phyloP scores from a whole-genome alignment of 805 yeast genomes.

The Candida koratica region DNA sequence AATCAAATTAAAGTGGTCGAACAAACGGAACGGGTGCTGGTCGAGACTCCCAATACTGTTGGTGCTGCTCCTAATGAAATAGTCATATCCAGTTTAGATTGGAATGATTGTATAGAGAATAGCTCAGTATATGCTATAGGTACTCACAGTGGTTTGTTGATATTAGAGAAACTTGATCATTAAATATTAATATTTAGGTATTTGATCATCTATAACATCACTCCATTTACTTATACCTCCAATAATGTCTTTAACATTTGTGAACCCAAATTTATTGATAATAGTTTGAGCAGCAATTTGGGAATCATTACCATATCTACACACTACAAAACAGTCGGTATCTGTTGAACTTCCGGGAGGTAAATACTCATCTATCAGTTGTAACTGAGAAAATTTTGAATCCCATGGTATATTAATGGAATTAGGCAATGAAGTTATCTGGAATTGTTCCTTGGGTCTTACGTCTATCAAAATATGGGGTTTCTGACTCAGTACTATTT shows the following conservation, averaged over 20 bases:
- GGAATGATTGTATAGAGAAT: constrained; percentile 49
- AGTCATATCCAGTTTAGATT: constrained; percentile 46
- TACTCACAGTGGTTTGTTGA: constrained; percentile 46
- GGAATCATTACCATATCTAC: constrained; percentile 91
- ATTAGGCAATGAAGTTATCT: constrained; percentile 55
- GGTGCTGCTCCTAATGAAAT: constrained; percentile 48
- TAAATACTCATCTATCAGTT: constrained; percentile 16
- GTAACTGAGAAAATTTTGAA: constrained; percentile 31
- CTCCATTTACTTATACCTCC: constrained; percentile 82
- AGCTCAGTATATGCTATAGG: constrained; percentile 54
- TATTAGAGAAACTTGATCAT: constrained; percentile 41
- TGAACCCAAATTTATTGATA: constrained; percentile 45
- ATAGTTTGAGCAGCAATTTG: constrained; percentile 65
- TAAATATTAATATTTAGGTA: constrained; percentile 57
- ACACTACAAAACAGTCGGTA: constrained; percentile 53
- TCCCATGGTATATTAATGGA: constrained; percentile 63
- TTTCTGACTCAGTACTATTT: constrained; percentile 10
- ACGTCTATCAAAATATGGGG: constrained; percentile 60
- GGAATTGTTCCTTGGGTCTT: constrained; percentile 73
- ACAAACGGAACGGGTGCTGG: constrained; percentile 26
- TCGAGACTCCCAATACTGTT: constrained; percentile 26
- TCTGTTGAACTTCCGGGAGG: constrained; percentile 10
- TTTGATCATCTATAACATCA: constrained; percentile 48
- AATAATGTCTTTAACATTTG: constrained; percentile 56
- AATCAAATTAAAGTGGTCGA: constrained; percentile 19